These are phyloP conservation scores for Elaeis oleifera DNA, from an alignment of 202 grass and related monocot species.

Conservation along the genomic window DNA sequence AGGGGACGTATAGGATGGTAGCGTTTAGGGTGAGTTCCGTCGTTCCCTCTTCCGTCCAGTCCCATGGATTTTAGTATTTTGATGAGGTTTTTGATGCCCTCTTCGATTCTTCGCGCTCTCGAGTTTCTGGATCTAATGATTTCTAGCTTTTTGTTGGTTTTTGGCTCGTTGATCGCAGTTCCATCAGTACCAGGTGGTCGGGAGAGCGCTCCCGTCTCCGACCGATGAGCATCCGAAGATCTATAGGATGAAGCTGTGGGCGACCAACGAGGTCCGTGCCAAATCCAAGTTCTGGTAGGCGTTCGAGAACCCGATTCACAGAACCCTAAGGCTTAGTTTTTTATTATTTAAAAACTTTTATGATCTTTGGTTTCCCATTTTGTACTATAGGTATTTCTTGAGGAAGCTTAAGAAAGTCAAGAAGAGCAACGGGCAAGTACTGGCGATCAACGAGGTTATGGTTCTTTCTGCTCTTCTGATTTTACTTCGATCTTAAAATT, in stretches of 20 bases:
- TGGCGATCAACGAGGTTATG: constrained; percentile 68
- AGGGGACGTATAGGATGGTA: constrained; percentile 37
- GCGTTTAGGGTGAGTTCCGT: constrained; percentile 45
- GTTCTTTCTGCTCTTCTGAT: neutral
- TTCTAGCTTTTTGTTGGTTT: neutral
- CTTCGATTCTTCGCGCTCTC: neutral
- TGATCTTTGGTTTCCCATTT: neutral
- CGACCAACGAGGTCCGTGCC: constrained; percentile 27
- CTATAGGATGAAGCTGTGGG: constrained; percentile 34
- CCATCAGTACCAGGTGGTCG: constrained; percentile 66
- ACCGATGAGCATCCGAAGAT: constrained; percentile 34
- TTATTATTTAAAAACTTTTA: neutral
- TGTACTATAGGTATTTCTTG: constrained; percentile 52
- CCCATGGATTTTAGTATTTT: neutral
- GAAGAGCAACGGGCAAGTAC: constrained; percentile 71
- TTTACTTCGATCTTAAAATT: neutral
- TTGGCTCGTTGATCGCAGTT: constrained; percentile 31
- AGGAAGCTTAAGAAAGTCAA: constrained; percentile 86
- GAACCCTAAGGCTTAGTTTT: no score
- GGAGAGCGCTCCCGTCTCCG: constrained; percentile 45
- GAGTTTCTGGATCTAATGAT: neutral
- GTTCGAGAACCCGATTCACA: neutral
- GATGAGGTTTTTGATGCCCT: neutral
- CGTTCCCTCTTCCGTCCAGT: neutral
- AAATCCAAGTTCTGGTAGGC: constrained; percentile 30